These are phyloP conservation scores for Metschnikowia proteae DNA, from an alignment of 805 yeast genomes.

Conservation along the genomic window DNA sequence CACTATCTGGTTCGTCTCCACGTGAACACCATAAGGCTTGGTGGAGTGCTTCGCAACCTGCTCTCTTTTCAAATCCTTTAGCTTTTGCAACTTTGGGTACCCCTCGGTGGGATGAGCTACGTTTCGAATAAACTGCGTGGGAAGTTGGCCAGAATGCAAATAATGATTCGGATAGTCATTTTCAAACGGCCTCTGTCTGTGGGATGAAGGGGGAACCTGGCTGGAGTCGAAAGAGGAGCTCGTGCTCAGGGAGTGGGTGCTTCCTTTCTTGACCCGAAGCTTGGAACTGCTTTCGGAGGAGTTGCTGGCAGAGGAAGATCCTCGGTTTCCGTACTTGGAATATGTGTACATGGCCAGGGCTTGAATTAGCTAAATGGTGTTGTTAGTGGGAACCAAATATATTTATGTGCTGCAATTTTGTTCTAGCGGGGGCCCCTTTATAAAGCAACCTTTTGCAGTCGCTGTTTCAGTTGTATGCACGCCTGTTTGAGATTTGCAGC, in stretches of 20 bases:
- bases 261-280: constrained; percentile 11
- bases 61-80: constrained; percentile 60
- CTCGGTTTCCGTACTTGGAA: constrained; percentile 16
- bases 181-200: constrained; percentile 27
- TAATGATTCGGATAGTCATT: constrained; percentile 74
- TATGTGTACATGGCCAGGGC: constrained; percentile 13
- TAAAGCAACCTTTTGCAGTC: constrained; percentile 3
- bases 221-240: constrained; percentile 7
- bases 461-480: constrained; percentile 6
- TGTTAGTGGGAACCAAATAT: background rate
- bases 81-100: constrained; percentile 73
- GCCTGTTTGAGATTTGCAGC: constrained; percentile 3
- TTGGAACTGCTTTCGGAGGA: constrained; percentile 6
- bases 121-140: constrained; percentile 65
- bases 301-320: constrained; percentile 10
- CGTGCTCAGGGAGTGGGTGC: constrained; percentile 7
- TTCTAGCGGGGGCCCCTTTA: constrained; percentile 1
- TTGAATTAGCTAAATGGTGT: background rate
- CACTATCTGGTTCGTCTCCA: constrained; percentile 50
- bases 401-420: background rate
- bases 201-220: background rate
- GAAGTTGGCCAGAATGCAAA: constrained; percentile 58
- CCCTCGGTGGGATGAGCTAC: constrained; percentile 68
- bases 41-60: constrained; percentile 54
- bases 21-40: constrained; percentile 64